A percentile compares a stretch with the other conserved stretches of the same genome.
phyloP scores from a whole-genome alignment of 2,329 filamentous ascomycete genomes.

The Colletotrichum coccodes region DNA sequence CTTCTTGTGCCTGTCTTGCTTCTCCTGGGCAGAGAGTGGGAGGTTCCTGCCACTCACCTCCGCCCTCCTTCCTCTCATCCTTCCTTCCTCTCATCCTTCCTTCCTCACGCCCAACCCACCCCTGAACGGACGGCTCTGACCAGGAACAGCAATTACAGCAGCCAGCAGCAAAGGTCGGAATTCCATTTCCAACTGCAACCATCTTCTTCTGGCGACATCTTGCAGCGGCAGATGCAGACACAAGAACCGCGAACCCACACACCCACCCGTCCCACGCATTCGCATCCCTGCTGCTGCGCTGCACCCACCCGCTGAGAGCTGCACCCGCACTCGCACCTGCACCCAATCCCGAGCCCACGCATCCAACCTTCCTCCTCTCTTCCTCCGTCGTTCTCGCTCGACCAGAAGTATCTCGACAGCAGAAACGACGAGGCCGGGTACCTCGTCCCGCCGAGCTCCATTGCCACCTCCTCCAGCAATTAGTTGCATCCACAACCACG shows the following conservation, averaged over 20 bases:
- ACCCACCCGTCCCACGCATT: background rate
- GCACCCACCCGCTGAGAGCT: background rate
- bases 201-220: conserved; percentile 13
- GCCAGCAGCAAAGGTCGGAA: background rate
- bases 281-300: background rate
- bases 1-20: background rate
- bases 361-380: background rate
- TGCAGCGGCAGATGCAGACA: conserved; percentile 28
- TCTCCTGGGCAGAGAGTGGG: background rate
- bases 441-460: background rate
- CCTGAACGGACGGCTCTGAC: background rate
- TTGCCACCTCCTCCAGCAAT: background rate
- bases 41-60: background rate
- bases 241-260: background rate
- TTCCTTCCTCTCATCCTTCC: background rate
- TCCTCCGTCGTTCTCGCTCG: background rate
- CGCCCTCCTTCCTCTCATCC: background rate
- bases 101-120: background rate
- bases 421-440: background rate
- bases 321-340: background rate
- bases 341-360: conserved; percentile 1
- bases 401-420: background rate
- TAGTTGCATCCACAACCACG: background rate
- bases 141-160: background rate
- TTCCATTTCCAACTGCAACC: conserved; percentile 5